A percentile compares a stretch with the other conserved stretches of the same genome.
Evolutionary conservation across 176 grass and related monocot species (phyloP).

Genomic region (Bromus sterilis): DNA sequence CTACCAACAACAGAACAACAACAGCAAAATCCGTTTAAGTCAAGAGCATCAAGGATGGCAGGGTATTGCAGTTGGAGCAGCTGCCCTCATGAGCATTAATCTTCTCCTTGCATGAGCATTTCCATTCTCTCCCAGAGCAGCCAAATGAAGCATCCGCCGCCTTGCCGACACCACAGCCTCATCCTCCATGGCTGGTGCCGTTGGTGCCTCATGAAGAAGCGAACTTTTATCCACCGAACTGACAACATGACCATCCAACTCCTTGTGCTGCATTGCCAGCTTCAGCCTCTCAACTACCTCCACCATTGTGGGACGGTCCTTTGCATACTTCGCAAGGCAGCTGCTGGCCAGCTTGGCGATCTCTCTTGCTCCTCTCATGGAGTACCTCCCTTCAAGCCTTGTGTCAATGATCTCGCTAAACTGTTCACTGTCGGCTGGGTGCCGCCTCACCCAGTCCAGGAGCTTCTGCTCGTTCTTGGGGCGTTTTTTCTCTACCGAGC

Average conservation of each 20-base stretch:
- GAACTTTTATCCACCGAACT: background rate
- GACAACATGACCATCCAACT: slow-evolving; percentile 37
- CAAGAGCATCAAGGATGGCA: background rate
- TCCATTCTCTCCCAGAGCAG: slow-evolving; percentile 34
- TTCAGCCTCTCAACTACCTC: slow-evolving; percentile 42
- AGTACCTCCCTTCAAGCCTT: slow-evolving; percentile 55
- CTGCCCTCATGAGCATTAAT: slow-evolving; percentile 35
- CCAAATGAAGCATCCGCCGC: slow-evolving; percentile 61
- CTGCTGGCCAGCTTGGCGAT: slow-evolving; percentile 40
- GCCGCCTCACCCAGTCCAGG: slow-evolving; percentile 54
- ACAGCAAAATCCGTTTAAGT: background rate
- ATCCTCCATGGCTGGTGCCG: background rate
- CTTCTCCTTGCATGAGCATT: slow-evolving; percentile 30
- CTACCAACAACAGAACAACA: background rate
- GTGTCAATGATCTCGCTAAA: slow-evolving; percentile 45
- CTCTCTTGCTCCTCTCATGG: slow-evolving; percentile 24
- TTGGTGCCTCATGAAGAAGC: background rate
- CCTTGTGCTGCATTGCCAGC: slow-evolving; percentile 31
- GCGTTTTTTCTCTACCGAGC: slow-evolving; percentile 29
- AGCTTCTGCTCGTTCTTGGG: slow-evolving; percentile 55
- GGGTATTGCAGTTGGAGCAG: slow-evolving; percentile 19
- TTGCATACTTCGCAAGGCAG: slow-evolving; percentile 49
- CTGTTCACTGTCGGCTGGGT: slow-evolving; percentile 13
- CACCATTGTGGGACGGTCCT: slow-evolving; percentile 47
- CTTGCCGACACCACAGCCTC: slow-evolving; percentile 7